Conservation (phyloP, 768 basidiomycete species). For the Collybia mongolica region DNA sequence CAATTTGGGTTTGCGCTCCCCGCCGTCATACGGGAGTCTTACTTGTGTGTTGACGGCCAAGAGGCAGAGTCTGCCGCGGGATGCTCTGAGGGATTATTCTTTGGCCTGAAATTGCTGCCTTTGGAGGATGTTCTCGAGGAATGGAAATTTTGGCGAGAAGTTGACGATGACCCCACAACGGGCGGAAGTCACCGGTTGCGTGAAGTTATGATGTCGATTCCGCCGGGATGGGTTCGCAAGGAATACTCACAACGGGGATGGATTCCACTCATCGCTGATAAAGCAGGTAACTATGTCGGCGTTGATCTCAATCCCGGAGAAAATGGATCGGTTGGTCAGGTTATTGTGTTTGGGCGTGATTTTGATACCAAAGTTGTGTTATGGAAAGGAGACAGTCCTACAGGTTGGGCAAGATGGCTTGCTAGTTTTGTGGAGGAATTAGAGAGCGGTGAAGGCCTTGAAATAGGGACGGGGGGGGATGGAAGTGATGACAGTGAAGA, state of each 20-base stretch:
- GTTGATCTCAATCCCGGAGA: conserved; percentile 89
- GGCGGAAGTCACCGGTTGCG: conserved; percentile 76
- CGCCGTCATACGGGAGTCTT: conserved; percentile 85
- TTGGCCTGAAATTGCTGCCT: conserved; percentile 90
- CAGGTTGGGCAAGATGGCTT: conserved; percentile 95
- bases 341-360: conserved; percentile 98
- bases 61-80: conserved; percentile 88
- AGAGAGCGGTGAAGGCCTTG: conserved; percentile 87
- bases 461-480: conserved; percentile 61
- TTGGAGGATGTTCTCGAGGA: conserved; percentile 93
- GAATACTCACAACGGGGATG: conserved; percentile 95
- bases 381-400: conserved; percentile 86
- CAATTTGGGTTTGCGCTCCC: conserved; percentile 86
- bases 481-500: conserved; percentile 77
- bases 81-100: conserved; percentile 90
- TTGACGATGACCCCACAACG: conserved; percentile 84
- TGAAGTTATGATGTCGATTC: conserved; percentile 84
- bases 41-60: conserved; percentile 87
- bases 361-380: conserved; percentile 98
- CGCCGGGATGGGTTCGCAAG: conserved; percentile 83
- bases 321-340: conserved; percentile 79
- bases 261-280: conserved; percentile 94
- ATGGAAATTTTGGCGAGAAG: conserved; percentile 95
- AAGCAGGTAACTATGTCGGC: conserved; percentile 94
- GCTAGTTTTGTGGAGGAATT: conserved; percentile 89